A percentile compares a stretch with the other conserved stretches of the same genome.
These are phyloP conservation scores for Colletotrichum liaoningense DNA, from an alignment of 2,329 filamentous ascomycete species.

Conservation along the genomic window DNA sequence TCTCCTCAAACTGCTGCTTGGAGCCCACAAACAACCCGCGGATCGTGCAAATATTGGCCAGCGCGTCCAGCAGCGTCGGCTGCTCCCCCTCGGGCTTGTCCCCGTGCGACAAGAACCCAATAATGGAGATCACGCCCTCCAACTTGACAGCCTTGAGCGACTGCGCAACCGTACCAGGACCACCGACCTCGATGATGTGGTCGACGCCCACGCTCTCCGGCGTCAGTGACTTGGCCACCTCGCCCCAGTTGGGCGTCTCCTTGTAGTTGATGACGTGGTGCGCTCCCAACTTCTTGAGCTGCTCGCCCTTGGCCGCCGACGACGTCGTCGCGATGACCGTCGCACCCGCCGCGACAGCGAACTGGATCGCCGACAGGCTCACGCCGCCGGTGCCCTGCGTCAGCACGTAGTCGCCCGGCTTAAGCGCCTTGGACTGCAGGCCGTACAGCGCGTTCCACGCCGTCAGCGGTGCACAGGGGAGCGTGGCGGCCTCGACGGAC, in stretches of 20 bases:
- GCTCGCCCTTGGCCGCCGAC: slow-evolving; percentile 55
- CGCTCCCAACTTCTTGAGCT: slow-evolving; percentile 58
- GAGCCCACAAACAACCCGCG: slow-evolving; percentile 31
- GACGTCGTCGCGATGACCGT: slow-evolving; percentile 61
- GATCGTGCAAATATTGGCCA: slow-evolving; percentile 30
- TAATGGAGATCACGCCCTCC: slow-evolving; percentile 58
- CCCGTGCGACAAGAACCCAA: slow-evolving; percentile 41
- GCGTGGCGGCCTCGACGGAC: slow-evolving; percentile 64
- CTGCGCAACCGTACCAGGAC: slow-evolving; percentile 55
- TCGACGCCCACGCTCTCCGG: slow-evolving; percentile 56
- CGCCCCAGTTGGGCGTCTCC: slow-evolving; percentile 57
- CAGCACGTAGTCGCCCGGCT: slow-evolving; percentile 69
- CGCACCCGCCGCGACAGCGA: slow-evolving; percentile 61
- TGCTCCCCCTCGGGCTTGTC: not conserved
- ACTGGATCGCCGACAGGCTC: slow-evolving; percentile 73
- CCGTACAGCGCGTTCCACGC: slow-evolving; percentile 76
- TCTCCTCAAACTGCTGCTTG: slow-evolving; percentile 33
- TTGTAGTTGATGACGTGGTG: slow-evolving; percentile 64
- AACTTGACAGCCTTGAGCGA: slow-evolving; percentile 56
- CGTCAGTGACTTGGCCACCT: slow-evolving; percentile 54
- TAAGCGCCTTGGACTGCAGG: slow-evolving; percentile 55
- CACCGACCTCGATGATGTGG: slow-evolving; percentile 61
- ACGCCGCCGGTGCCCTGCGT: slow-evolving; percentile 80
- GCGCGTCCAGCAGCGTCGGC: slow-evolving; percentile 32
- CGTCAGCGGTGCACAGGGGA: slow-evolving; percentile 71